Conservation (phyloP, 768 basidiomycete species). For the Nidularia sp. region DNA sequence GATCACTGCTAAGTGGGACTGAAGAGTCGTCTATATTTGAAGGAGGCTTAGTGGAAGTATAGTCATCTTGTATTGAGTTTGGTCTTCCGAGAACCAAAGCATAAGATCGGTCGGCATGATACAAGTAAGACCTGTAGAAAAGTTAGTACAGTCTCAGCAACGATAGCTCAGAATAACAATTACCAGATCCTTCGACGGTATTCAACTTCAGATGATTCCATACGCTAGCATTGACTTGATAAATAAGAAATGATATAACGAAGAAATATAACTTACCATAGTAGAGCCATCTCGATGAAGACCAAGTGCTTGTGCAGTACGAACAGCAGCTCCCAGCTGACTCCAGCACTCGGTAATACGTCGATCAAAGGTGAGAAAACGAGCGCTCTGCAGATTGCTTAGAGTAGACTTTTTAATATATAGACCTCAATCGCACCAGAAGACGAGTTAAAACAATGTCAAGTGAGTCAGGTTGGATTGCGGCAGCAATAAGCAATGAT, state of each 20-base stretch:
- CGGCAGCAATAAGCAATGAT: conserved; percentile 85
- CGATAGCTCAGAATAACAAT: neutral
- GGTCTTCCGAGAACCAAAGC: conserved; percentile 90
- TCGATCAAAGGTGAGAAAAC: conserved; percentile 67
- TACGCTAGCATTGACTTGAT: conserved; percentile 37
- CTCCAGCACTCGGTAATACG: conserved; percentile 96
- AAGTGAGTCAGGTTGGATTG: conserved; percentile 88
- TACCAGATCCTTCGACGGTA: conserved; percentile 90
- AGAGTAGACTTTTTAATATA: conserved; percentile 23
- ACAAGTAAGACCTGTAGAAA: conserved; percentile 67
- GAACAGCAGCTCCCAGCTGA: conserved; percentile 87
- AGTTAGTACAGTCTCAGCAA: neutral
- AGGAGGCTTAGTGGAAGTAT: conserved; percentile 77
- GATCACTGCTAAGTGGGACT: conserved; percentile 37
- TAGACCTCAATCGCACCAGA: conserved; percentile 49
- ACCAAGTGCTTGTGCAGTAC: conserved; percentile 92
- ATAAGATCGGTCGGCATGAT: conserved; percentile 92
- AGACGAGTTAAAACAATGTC: conserved; percentile 92
- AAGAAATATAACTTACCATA: conserved; percentile 48
- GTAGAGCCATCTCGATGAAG: conserved; percentile 85
- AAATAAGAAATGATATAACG: conserved; percentile 4
- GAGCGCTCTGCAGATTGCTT: conserved; percentile 42
- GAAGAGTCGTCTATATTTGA: conserved; percentile 64
- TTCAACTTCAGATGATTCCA: conserved; percentile 76
- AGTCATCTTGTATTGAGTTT: conserved; percentile 84